These are phyloP conservation scores for Backusella circina DNA, from an alignment of 192 early-diverging fungal species.

Conservation along the genomic window DNA sequence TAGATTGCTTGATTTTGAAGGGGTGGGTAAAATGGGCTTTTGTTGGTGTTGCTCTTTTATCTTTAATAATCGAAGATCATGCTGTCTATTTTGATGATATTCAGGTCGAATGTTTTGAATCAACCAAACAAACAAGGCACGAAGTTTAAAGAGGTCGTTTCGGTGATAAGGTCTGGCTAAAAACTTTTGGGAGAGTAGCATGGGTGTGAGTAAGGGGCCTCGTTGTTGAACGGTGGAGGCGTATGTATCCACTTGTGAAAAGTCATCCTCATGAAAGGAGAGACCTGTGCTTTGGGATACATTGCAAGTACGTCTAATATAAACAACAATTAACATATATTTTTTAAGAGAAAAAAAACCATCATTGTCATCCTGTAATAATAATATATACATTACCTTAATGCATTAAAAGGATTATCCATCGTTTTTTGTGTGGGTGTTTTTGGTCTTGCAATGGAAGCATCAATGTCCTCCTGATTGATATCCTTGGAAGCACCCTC, in stretches of 20 bases:
- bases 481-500: constrained; percentile 18
- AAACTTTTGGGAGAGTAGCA: constrained; percentile 58
- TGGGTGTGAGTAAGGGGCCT: constrained; percentile 55
- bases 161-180: constrained; percentile 62
- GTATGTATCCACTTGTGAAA: constrained; percentile 62
- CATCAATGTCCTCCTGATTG: constrained; percentile 8
- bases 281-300: not conserved
- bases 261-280: constrained; percentile 28
- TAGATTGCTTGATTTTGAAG: not conserved
- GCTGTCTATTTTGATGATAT: constrained; percentile 10
- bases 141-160: constrained; percentile 50
- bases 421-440: constrained; percentile 5
- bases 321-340: not conserved
- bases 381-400: constrained; percentile 21
- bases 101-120: constrained; percentile 53
- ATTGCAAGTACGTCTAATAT: not conserved
- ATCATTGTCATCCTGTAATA: too few relatives aligned
- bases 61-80: constrained; percentile 2
- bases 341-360: too few relatives aligned
- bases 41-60: not conserved
- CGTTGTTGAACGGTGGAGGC: constrained; percentile 61
- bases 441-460: constrained; percentile 10
- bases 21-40: not conserved
- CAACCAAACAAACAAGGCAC: constrained; percentile 67
- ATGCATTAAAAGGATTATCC: constrained; percentile 19